These are phyloP conservation scores for Eucalyptus microcorys DNA, from an alignment of 345 rosid genomes.

Conservation along the genomic window DNA sequence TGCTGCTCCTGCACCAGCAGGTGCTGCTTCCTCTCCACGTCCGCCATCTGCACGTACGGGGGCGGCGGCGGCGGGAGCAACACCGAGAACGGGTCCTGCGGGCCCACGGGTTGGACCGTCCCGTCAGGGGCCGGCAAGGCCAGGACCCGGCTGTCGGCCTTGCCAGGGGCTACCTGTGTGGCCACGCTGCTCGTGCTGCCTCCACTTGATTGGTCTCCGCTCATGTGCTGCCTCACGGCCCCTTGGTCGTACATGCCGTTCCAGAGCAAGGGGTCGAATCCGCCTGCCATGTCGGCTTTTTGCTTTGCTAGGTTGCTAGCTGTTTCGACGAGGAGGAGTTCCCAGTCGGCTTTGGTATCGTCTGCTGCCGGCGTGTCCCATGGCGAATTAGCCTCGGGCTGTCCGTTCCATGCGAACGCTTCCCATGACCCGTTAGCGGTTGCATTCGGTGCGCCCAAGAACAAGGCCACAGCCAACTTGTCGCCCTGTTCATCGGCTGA, in stretches of 20 bases:
- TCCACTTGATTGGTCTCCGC: slow-evolving; percentile 37
- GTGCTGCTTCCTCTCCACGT: slow-evolving; percentile 59
- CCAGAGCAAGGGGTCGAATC: slow-evolving; percentile 52
- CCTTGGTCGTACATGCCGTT: slow-evolving; percentile 89
- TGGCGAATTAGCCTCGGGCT: slow-evolving; percentile 33
- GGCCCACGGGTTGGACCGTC: slow-evolving; percentile 10
- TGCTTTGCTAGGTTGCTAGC: slow-evolving; percentile 65
- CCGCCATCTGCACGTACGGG: slow-evolving; percentile 55
- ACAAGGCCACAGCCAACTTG: slow-evolving; percentile 69
- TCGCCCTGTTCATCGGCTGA: slow-evolving; percentile 78
- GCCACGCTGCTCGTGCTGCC: slow-evolving; percentile 73
- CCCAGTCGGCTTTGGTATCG: slow-evolving; percentile 81
- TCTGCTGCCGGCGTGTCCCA: slow-evolving; percentile 73
- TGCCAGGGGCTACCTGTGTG: slow-evolving; percentile 24
- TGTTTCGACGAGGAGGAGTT: slow-evolving; percentile 65
- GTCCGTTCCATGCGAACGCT: slow-evolving; percentile 51
- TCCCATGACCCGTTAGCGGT: slow-evolving; percentile 64
- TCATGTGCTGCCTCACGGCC: slow-evolving; percentile 60
- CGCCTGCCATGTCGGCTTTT: slow-evolving; percentile 51
- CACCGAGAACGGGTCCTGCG: slow-evolving; percentile 42
- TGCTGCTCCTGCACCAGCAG: slow-evolving; percentile 48
- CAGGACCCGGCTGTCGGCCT: slow-evolving; percentile 21
- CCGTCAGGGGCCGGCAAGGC: slow-evolving; percentile 71
- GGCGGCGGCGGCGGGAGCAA: slow-evolving; percentile 40
- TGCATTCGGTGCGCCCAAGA: slow-evolving; percentile 29